phyloP scores from a whole-genome alignment of 495 filamentous ascomycete genomes.

The Cladorrhinum samala region DNA sequence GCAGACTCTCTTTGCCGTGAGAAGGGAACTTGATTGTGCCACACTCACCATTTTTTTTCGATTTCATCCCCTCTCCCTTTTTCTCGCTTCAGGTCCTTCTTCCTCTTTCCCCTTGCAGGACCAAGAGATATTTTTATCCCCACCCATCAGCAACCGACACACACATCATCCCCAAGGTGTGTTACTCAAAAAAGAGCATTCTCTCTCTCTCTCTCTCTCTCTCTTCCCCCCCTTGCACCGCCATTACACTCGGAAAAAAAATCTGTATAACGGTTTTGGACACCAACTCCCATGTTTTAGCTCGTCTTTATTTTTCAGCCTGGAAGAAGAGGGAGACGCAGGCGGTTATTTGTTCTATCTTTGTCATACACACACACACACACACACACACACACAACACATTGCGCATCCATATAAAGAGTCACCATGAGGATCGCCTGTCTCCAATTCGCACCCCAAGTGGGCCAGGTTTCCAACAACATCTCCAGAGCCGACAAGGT shows the following conservation, averaged over 20 bases:
- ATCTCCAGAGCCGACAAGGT: slow-evolving; percentile 67
- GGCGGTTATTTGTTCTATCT: neutral
- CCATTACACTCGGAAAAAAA: no score
- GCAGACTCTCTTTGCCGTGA: neutral
- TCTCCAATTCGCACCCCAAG: slow-evolving; percentile 68
- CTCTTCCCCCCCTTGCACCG: no score
- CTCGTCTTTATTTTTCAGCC: neutral
- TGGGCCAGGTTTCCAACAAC: slow-evolving; percentile 74
- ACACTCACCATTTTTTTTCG: neutral
- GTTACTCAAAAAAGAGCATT: neutral
- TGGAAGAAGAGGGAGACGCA: neutral
- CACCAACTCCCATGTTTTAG: neutral
- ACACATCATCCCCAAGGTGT: neutral
- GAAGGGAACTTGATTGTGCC: neutral
- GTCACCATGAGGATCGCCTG: slow-evolving; percentile 70
- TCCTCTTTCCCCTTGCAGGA: neutral
- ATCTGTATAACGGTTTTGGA: no score
- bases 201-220: neutral
- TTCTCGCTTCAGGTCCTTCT: neutral
- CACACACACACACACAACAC: neutral
- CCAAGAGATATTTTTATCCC: neutral
- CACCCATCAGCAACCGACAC: neutral
- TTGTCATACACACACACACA: neutral
- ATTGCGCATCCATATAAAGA: neutral
- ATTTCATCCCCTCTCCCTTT: neutral